A percentile compares a stretch with the other conserved stretches of the same genome.
These are phyloP conservation scores for Fusarium anguioides DNA, from an alignment of 2,329 filamentous ascomycete genomes.

Conservation along the genomic window DNA sequence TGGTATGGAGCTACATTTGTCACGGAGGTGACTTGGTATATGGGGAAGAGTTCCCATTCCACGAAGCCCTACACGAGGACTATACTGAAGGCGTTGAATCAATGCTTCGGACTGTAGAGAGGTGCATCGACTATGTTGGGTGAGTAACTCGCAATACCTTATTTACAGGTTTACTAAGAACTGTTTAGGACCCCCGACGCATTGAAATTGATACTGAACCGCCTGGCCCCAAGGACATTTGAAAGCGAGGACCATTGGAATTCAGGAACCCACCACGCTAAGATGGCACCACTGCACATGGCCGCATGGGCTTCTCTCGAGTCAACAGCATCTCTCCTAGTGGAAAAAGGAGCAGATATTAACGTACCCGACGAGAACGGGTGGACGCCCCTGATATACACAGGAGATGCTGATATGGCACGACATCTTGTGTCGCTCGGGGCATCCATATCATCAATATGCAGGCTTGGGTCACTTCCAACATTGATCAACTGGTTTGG, in stretches of 20 bases:
- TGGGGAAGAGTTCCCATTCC: not conserved
- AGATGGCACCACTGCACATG: not conserved
- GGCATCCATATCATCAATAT: not conserved
- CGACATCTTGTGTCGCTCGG: not conserved
- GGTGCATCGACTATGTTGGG: not conserved
- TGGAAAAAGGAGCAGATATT: not conserved
- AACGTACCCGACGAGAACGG: not conserved
- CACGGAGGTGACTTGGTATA: slow-evolving; percentile 2
- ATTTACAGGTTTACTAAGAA: not conserved
- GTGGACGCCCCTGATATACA: not conserved
- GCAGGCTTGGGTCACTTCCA: not conserved
- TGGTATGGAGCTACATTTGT: not conserved
- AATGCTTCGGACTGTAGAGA: not conserved
- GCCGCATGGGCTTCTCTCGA: not conserved
- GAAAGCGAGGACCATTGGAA: not conserved
- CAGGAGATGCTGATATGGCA: not conserved
- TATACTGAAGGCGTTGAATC: not conserved
- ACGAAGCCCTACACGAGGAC: not conserved
- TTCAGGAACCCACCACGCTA: not conserved
- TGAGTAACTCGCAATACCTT: not conserved
- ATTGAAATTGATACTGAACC: not conserved
- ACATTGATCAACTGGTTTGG: not conserved
- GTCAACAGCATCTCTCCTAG: not conserved
- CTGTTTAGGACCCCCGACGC: not conserved
- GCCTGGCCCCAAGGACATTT: accelerated